Conservation (phyloP, 2,329 filamentous ascomycete species). For the Fusarium nisikadoi region DNA sequence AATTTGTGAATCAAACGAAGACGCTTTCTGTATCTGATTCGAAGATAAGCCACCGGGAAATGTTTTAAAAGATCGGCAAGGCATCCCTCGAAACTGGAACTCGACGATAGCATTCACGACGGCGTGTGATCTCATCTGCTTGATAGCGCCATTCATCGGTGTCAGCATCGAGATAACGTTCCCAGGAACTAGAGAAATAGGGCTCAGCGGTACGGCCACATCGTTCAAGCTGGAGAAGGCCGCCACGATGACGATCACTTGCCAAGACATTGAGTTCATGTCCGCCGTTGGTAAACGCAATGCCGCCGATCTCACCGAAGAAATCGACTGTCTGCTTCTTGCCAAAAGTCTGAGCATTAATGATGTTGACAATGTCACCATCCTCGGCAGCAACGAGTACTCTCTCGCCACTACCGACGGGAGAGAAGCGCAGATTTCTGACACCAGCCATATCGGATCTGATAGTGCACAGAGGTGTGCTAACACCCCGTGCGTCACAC, state of each 20-base stretch:
- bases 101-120: conserved; percentile 29
- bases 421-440: conserved; percentile 77
- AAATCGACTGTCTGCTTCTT: conserved; percentile 77
- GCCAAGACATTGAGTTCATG: conserved; percentile 75
- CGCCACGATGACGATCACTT: conserved; percentile 72
- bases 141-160: conserved; percentile 22
- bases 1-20: neutral
- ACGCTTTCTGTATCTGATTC: neutral
- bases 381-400: conserved; percentile 79
- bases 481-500: conserved; percentile 62
- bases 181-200: conserved; percentile 35
- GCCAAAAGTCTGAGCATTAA: conserved; percentile 72
- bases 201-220: conserved; percentile 49
- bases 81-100: conserved; percentile 29
- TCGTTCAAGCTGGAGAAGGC: conserved; percentile 70
- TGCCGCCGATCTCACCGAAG: conserved; percentile 79
- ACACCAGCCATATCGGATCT: conserved; percentile 75
- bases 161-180: conserved; percentile 3
- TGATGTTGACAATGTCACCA: conserved; percentile 77
- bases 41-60: neutral
- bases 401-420: conserved; percentile 72
- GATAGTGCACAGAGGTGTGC: conserved; percentile 64
- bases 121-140: conserved; percentile 8
- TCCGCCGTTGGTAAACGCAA: conserved; percentile 74
- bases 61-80: conserved; percentile 28